Evolutionary conservation across 306 rosid genomes (phyloP).

Genomic region (Castanea crenata): DNA sequence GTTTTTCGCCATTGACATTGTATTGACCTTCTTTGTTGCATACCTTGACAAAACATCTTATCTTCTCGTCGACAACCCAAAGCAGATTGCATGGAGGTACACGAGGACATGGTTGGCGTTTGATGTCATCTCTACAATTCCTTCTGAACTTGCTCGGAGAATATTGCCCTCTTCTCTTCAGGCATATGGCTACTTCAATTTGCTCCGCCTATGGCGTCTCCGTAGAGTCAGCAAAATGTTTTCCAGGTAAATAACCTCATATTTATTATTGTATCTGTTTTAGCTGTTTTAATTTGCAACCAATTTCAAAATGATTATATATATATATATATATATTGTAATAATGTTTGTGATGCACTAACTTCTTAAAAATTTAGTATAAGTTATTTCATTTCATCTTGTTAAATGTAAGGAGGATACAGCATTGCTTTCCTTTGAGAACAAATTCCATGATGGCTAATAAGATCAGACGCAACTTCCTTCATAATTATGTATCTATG

Average conservation of each 20-base stretch:
- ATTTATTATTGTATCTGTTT: too few relatives aligned
- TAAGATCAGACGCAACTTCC: neutral
- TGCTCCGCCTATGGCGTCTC: slow-evolving; percentile 89
- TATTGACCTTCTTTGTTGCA: slow-evolving; percentile 73
- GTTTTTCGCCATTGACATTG: slow-evolving; percentile 55
- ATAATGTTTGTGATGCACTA: too few relatives aligned
- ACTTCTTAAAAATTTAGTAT: neutral
- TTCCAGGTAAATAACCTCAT: slow-evolving; percentile 45
- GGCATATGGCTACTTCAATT: slow-evolving; percentile 59
- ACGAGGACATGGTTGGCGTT: slow-evolving; percentile 57
- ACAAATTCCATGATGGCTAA: neutral
- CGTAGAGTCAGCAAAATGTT: slow-evolving; percentile 70
- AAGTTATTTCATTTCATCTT: neutral
- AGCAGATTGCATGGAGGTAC: slow-evolving; percentile 55
- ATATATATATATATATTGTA: neutral
- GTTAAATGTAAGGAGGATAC: too few relatives aligned
- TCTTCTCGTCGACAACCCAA: slow-evolving; percentile 43
- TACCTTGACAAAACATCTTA: slow-evolving; percentile 58
- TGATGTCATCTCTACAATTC: slow-evolving; percentile 62
- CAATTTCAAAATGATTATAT: neutral
- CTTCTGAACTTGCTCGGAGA: slow-evolving; percentile 42
- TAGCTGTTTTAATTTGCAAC: neutral
- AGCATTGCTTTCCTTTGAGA: too few relatives aligned
- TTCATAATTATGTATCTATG: neutral
- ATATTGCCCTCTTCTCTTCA: slow-evolving; percentile 35